These are phyloP conservation scores for Stipa capillata DNA, from an alignment of 176 grass and related monocot genomes.

Conservation along the genomic window DNA sequence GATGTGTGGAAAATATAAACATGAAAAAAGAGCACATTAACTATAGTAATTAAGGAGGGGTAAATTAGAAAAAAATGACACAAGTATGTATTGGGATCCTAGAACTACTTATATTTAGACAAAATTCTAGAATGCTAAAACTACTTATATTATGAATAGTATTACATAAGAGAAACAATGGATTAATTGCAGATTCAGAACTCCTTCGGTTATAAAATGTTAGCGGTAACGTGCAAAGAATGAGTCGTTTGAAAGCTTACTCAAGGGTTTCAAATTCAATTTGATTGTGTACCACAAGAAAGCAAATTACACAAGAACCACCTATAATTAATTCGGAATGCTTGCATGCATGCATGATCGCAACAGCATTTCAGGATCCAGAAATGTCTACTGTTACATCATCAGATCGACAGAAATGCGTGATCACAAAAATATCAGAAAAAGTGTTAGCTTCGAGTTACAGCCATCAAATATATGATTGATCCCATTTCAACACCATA, in stretches of 20 bases:
- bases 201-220: background rate
- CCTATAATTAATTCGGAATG: background rate
- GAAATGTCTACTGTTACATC: background rate
- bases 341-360: background rate
- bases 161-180: background rate
- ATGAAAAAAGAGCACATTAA: too few species aligned
- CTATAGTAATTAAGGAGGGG: too few species aligned
- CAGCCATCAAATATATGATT: background rate
- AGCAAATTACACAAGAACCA: background rate
- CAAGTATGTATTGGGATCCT: too few species aligned
- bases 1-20: too few species aligned
- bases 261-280: background rate
- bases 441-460: background rate
- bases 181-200: background rate
- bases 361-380: background rate
- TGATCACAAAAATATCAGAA: background rate
- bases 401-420: background rate
- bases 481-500: background rate
- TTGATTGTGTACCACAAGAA: background rate
- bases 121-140: too few species aligned
- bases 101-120: too few species aligned
- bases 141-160: too few species aligned
- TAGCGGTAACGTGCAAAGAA: slow-evolving; percentile 19
- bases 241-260: background rate
- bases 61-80: too few species aligned